Evolutionary conservation across 1,284 basidiomycete species (phyloP), one percentile per base, ranked within the genome.

Genomic region (Chiua sp.): DNA sequence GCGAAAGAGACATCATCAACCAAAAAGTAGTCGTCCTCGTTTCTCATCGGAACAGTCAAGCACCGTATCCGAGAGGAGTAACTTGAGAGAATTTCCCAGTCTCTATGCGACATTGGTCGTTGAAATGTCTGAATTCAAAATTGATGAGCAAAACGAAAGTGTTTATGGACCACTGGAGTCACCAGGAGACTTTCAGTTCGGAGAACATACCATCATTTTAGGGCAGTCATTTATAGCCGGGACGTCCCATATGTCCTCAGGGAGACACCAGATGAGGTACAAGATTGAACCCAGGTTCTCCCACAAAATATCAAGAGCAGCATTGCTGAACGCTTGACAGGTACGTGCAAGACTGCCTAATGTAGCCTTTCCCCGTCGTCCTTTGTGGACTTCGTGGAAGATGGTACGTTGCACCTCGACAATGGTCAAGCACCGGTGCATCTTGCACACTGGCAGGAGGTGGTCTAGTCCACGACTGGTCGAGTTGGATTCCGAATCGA

Each of bases 61-160:
- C 4, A 4, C 23, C 65, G 68, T 50, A 69, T 35, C 28, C 70
- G 64, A 23, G 59, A 55, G 18, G 65, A 68, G 53, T 74, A 69
- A 57, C 35, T 62, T 18, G 60, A 72, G 48, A 74, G 71, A 32
- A 70, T 58, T 26, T 61, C 58, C 73, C 73, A 72, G 57, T 75
- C 73, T 33, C 39, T 63, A 10, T 65, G 42, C 3, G 60, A 63
- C 71, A 75, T 73, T 51, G 72, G 57, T 28, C 70, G 65, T 56
- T 59, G 59, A 37, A 72, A 70, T 20, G 32, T n/a, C 51, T 35
- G 10, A 13, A 35, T 15, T 35, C 35, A 3, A 7, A 15, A 15
- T 71, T 42, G 58, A 56, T 54, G 44, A 35, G 35, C 15, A 32
- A 32, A 32, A 32, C 30, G 35, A 35, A 15, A 35, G 18, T 35